phyloP scores from a whole-genome alignment of 108 stramenopile genomes.

The Nannochloropsis oceanica region DNA sequence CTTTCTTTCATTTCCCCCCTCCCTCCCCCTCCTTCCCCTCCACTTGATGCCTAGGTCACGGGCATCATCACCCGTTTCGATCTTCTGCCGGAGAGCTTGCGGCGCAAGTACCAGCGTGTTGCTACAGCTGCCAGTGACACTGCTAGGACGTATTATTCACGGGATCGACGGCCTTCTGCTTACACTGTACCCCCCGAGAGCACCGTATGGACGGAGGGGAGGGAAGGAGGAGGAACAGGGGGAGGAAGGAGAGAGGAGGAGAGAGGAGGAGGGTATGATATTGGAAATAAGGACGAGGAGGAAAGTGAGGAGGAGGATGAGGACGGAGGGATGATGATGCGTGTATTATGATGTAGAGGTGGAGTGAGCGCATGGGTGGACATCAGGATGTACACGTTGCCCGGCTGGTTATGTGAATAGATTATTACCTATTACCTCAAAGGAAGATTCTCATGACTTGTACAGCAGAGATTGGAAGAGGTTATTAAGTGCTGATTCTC shows the following conservation, averaged over 20 bases:
- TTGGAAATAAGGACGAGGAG: background rate
- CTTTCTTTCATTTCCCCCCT: background rate
- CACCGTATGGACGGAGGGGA: background rate
- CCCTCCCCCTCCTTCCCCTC: background rate
- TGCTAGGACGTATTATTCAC: background rate
- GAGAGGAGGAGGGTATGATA: background rate
- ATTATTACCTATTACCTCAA: background rate
- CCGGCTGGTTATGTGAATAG: background rate
- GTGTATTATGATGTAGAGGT: background rate
- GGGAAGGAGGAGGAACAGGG: background rate
- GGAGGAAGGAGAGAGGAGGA: background rate
- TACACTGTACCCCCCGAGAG: background rate
- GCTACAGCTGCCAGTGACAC: background rate
- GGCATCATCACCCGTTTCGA: background rate
- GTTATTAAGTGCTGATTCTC: background rate
- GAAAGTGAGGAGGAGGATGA: background rate
- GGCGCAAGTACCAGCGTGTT: background rate
- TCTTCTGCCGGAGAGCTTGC: background rate
- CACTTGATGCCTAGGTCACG: background rate
- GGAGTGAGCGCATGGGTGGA: no score
- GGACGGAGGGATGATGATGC: background rate
- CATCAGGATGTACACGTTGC: background rate
- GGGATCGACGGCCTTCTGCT: background rate
- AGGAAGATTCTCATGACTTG: background rate
- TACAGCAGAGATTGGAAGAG: background rate